Evolutionary conservation across 768 basidiomycete species (phyloP), one percentile per base, ranked within the genome.

Genomic region (Pleurotus giganteus): DNA sequence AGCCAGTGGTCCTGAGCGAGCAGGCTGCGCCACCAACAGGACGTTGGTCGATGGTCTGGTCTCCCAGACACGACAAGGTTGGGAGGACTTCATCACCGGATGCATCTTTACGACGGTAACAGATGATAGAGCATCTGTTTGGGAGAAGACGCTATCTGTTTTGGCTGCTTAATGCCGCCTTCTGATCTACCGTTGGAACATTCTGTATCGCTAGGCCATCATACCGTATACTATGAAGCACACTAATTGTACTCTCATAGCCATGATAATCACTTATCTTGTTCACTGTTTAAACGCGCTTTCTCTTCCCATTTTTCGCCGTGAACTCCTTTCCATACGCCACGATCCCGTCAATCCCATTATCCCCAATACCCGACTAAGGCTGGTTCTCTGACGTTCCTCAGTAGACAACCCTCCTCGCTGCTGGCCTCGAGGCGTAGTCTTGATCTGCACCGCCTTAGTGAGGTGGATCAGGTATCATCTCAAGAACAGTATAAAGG

Each of bases 271-370:
- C n/a, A n/a, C n/a, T n/a, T n/a, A n/a, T n/a, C n/a, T n/a, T n/a
- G n/a, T n/a, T n/a, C n/a, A n/a, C n/a, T n/a, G n/a, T n/a, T n/a
- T 32, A 6, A 32, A 13, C 31, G 31, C 31, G 6, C 31, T 32
- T 32, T 32, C 31, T 32, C 31, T 32, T 13, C 6, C 13, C 31
- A 32, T 32, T 32, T 32, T 32, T 13, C 7, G 31, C 7, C 31
- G 31, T 13, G 6, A 6, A 13, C 13, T 13, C 31, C 13, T 32
- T 32, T 66, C 72, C 31, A n/a, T n/a, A n/a, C n/a, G n/a, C n/a
- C n/a, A n/a, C n/a, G n/a, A n/a, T n/a, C n/a, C n/a, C n/a, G n/a
- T n/a, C n/a, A n/a, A n/a, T n/a, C n/a, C n/a, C n/a, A n/a, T n/a
- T n/a, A n/a, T n/a, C n/a, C n/a, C n/a, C n/a, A n/a, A n/a, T n/a